These are phyloP conservation scores for Phytophthora podocarpi DNA, from an alignment of 352 stramenopile species.

Conservation along the genomic window DNA sequence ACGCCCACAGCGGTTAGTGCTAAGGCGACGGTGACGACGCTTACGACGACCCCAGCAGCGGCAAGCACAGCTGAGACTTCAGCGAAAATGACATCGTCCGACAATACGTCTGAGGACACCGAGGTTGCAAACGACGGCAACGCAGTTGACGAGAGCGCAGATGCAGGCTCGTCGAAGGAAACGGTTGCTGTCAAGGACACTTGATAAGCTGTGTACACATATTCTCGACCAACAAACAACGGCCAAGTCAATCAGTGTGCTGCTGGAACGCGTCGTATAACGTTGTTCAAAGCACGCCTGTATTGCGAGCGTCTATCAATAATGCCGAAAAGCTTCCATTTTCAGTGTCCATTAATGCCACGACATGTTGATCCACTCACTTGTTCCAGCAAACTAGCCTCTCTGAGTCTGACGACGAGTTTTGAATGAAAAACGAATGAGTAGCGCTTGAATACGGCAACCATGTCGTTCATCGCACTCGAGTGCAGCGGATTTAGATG, in stretches of 20 bases:
- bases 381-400: too few species aligned
- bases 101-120: background rate
- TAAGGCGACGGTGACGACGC: constrained; percentile 5
- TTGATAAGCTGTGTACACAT: constrained; percentile 20
- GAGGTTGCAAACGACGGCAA: constrained; percentile 1
- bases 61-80: background rate
- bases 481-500: too few species aligned
- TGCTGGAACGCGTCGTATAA: background rate
- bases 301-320: too few species aligned
- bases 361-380: too few species aligned
- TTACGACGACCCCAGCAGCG: background rate
- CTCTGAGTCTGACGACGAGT: too few species aligned
- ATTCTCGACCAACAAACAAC: background rate
- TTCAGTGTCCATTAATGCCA: too few species aligned
- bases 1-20: constrained; percentile 18
- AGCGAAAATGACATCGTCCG: background rate
- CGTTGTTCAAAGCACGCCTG: background rate
- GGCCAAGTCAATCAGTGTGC: background rate
- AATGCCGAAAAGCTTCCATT: too few species aligned
- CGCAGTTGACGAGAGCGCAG: background rate
- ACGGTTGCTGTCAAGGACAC: constrained; percentile 7
- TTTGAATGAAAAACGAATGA: too few species aligned
- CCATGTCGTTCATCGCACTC: too few species aligned
- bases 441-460: too few species aligned
- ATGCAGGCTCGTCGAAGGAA: background rate